Base-by-base conservation (phyloP, 1,284 basidiomycete genomes). In the Fomitopsis betulina region DNA sequence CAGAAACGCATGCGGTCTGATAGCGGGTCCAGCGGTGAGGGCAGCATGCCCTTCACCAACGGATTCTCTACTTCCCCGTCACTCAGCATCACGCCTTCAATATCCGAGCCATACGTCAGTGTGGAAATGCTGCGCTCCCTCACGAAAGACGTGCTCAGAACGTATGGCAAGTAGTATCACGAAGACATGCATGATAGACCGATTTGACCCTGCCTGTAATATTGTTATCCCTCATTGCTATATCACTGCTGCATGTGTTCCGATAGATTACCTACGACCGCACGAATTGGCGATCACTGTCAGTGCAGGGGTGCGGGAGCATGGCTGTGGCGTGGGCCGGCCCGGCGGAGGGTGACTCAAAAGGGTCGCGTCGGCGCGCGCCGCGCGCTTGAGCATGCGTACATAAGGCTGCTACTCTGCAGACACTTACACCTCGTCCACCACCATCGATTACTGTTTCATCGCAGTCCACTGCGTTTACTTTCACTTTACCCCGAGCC, bases 71-170 rank as follows among this genome's bases (percentile, higher is more conserved):
- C 64, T 2, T 72, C 80, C 38, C 68, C 76, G 45, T 65, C 72
- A 42, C 60, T 75, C 54, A 67, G 75, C 72, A 79, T 51, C 32
- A 15, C 33, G 25, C 25, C 67, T 13, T 65, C 73, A 43, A 70
- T 67, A 1, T 64, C 70, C 9, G 66, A 71, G 49, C 69, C 76
- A 5, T 64, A 74, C 17, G 78, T 89, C 21, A 89, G 86, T 1
- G 73, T 83, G 27, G 81, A 83, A n/a, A 89, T 89, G 87, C 70
- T 89, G 47, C 81, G 85, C 53, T 83, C 83, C 1, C 68, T 89
- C 61, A 84, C 87, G 30, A 79, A 76, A 59, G 80, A 85, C 66
- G 71, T 89, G 55, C 81, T 85, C 64, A 76, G 77, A 66, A 65
- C 61, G 10, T 65, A 65, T 43, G 62, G 58, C n/a, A 43, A 45